Base-by-base conservation (phyloP, 495 filamentous ascomycete genomes). In the Entonaema liquescens region DNA sequence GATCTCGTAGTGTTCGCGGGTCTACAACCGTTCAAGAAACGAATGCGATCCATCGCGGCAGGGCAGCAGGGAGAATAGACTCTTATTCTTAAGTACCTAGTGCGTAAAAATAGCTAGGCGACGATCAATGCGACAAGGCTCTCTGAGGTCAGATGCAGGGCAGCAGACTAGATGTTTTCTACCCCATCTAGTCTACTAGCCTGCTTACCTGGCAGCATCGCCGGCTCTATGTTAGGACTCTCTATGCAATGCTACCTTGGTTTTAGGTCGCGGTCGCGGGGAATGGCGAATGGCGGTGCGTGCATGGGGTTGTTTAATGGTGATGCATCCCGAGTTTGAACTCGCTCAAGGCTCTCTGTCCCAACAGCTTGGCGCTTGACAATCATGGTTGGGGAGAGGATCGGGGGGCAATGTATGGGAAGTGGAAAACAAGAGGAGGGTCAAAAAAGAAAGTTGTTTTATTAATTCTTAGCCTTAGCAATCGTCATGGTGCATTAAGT, bases 281-380 rank as follows among this genome's bases (percentile, higher is more conserved):
- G 23, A 28, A 33, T 58, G 36, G 59, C 40, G 53, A 35, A 64
- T 54, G 67, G 49, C 25, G 25, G 23, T 23, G 42, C 17, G 42
- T 47, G 42, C 42, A 47, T 47, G 42, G 42, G 42, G 17, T 47
- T 19, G 67, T 44, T 26, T 55, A 47, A 55, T 59, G 53, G 42
- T 42, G 60, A 58, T 29, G 59, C 65, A 58, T 62, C 15, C 3
- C 25, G 29, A 36, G 44, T 60, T 60, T 67, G 57, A 33, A 31
- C 47, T 62, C 54, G 38, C n/a, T 47, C 47, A 55, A 56, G 56
- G 65, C 59, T 31, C 35, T 36, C 47, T n/a, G n/a, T n/a, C n/a
- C n/a, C n/a, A n/a, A n/a, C n/a, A n/a, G 55, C 64, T 72, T 72
- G 70, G 70, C 70, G 29, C 2, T 12, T 5, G 35, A 28, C 52